Percentiles rank a stretch among this genome's conserved stretches.
phyloP scores from a whole-genome alignment of 2,329 filamentous ascomycete species.

The Plenodomus biglobosus region DNA sequence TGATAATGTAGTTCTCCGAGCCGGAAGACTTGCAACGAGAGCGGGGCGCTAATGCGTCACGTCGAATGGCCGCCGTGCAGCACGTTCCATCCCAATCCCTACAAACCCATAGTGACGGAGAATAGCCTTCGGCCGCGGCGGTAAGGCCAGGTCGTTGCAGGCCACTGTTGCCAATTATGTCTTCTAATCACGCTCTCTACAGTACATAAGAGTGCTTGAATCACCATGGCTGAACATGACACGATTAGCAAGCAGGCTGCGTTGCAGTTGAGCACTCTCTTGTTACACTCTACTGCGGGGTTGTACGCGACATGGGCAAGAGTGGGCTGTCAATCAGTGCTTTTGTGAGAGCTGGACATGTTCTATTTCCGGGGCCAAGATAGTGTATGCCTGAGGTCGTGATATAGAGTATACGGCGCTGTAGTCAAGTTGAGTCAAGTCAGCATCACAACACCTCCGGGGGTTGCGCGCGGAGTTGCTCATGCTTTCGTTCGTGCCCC shows the following conservation, averaged over 20 bases:
- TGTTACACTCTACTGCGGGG: too few species aligned
- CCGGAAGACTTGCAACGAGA: slow-evolving; percentile 34
- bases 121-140: slow-evolving; percentile 36
- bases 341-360: background rate
- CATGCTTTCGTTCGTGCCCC: slow-evolving; percentile 9
- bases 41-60: slow-evolving; percentile 34
- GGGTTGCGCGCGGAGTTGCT: slow-evolving; percentile 15
- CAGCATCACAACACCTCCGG: slow-evolving; percentile 3
- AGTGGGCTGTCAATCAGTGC: too few species aligned
- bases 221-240: slow-evolving; percentile 7
- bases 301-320: too few species aligned
- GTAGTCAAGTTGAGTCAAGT: too few species aligned
- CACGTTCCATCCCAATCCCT: slow-evolving; percentile 16
- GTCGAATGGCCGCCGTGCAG: slow-evolving; percentile 11
- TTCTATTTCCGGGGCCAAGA: too few species aligned
- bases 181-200: slow-evolving; percentile 9
- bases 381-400: too few species aligned
- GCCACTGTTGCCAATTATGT: slow-evolving; percentile 18
- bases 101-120: slow-evolving; percentile 3
- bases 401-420: too few species aligned
- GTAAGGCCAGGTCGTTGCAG: slow-evolving; percentile 17
- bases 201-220: slow-evolving; percentile 8
- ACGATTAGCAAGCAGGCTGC: background rate
- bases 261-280: too few species aligned
- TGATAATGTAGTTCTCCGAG: slow-evolving; percentile 41